A percentile compares a stretch with the other conserved stretches of the same genome.
phyloP scores from a whole-genome alignment of 2,329 filamentous ascomycete genomes.

The Monilinia laxa region DNA sequence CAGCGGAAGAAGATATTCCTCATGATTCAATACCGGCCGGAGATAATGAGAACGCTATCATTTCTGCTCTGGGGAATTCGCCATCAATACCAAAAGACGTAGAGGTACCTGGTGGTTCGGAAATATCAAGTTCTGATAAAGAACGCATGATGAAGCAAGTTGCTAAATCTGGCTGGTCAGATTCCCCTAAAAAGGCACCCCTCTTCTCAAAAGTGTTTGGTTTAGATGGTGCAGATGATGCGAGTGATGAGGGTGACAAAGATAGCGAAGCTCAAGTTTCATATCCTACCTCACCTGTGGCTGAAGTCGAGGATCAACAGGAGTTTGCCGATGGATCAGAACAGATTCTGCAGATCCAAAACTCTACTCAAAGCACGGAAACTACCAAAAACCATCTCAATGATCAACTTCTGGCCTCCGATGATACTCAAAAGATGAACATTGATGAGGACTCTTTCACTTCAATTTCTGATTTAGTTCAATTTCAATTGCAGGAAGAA shows the following conservation, averaged over 20 bases:
- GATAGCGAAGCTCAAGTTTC: neutral
- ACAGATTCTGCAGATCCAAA: neutral
- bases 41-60: neutral
- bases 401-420: slow-evolving; percentile 16
- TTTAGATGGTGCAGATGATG: slow-evolving; percentile 20
- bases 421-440: slow-evolving; percentile 18
- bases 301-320: neutral
- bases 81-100: neutral
- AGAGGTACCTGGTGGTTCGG: neutral
- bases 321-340: neutral
- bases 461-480: slow-evolving; percentile 20
- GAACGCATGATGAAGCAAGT: slow-evolving; percentile 10
- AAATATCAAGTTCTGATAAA: neutral
- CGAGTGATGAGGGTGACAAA: slow-evolving; percentile 13
- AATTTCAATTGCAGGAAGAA: slow-evolving; percentile 20
- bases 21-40: neutral
- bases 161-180: slow-evolving; percentile 18
- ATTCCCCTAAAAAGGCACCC: neutral
- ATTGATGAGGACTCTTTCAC: neutral
- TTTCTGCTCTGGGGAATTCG: neutral
- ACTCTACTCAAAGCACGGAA: neutral
- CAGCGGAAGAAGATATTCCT: neutral
- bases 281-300: neutral
- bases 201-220: slow-evolving; percentile 19
- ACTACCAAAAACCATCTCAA: neutral